These are phyloP conservation scores for Silene coronaria DNA, from an alignment of 179 eudicot species.

Conservation along the genomic window DNA sequence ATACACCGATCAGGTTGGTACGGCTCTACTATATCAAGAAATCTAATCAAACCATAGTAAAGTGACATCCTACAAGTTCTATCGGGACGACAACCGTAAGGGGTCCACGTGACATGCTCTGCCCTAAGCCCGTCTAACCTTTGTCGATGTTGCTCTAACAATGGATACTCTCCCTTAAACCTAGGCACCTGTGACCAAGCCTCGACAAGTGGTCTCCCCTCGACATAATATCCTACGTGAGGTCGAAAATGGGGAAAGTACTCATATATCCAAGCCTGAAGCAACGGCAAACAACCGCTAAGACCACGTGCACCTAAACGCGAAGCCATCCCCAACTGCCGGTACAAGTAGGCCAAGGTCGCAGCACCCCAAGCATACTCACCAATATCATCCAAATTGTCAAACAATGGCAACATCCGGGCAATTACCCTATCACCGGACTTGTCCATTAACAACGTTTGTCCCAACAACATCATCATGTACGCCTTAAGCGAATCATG, in stretches of 20 bases:
- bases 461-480: neutral
- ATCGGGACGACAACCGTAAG: neutral
- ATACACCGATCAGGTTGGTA: neutral
- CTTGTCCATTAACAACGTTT: neutral
- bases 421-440: neutral
- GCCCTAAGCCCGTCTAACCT: neutral
- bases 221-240: too few relatives aligned
- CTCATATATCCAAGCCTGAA: too few relatives aligned
- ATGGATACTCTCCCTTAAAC: too few relatives aligned
- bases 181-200: too few relatives aligned
- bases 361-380: neutral
- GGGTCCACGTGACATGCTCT: neutral
- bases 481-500: neutral
- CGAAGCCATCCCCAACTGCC: neutral
- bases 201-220: too few relatives aligned
- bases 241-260: too few relatives aligned
- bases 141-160: neutral
- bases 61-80: neutral
- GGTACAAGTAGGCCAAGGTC: too few relatives aligned
- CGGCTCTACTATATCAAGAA: too few relatives aligned
- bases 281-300: neutral
- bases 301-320: too few relatives aligned
- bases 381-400: neutral
- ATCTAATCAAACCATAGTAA: neutral
- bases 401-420: neutral